These are phyloP conservation scores for Arthrocladium fulminans DNA, from an alignment of 2,329 filamentous ascomycete genomes.

Conservation along the genomic window DNA sequence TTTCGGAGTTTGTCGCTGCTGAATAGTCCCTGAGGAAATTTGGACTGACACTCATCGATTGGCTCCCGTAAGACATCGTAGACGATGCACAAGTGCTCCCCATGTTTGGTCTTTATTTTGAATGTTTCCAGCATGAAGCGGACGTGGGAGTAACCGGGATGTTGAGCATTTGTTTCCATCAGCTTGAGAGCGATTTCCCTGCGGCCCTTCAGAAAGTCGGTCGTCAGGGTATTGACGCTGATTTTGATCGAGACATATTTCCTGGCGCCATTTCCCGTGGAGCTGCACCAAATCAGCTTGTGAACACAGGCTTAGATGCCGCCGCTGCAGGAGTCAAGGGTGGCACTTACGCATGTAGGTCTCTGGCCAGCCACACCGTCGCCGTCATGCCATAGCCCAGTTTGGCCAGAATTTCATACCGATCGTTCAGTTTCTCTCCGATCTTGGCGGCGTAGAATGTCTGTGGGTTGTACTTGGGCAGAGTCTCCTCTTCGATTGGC, in stretches of 20 bases:
- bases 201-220: constrained; percentile 20
- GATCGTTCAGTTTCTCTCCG: constrained; percentile 30
- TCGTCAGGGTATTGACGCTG: constrained; percentile 25
- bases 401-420: constrained; percentile 34
- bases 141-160: constrained; percentile 29
- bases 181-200: constrained; percentile 29
- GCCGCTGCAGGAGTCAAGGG: neutral
- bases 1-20: constrained; percentile 26
- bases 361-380: constrained; percentile 37
- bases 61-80: constrained; percentile 33
- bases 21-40: constrained; percentile 24
- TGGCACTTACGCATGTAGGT: constrained; percentile 25
- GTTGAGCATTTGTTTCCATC: constrained; percentile 25
- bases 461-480: constrained; percentile 29
- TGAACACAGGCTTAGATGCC: neutral
- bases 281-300: constrained; percentile 8
- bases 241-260: constrained; percentile 31
- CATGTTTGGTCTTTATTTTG: constrained; percentile 24
- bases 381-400: constrained; percentile 36
- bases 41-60: constrained; percentile 29
- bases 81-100: constrained; percentile 31
- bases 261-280: constrained; percentile 12
- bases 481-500: constrained; percentile 33
- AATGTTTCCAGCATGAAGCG: constrained; percentile 31
- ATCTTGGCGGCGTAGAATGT: constrained; percentile 33